Conservation (phyloP, 306 rosid species). For the Dalbergia cultrata region DNA sequence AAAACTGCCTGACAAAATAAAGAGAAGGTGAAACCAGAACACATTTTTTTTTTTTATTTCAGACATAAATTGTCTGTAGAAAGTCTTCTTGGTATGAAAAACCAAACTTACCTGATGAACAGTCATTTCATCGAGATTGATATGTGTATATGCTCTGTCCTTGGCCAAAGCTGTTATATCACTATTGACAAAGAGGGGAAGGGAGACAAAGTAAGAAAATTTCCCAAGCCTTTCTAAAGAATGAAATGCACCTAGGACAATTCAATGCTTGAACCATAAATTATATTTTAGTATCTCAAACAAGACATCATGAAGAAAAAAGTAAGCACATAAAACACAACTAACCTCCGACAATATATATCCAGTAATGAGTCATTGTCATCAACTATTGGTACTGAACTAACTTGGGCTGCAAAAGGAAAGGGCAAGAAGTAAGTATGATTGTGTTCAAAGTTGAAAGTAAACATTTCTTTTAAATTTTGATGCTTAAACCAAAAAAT, state of each 20-base stretch:
- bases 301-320: conserved; percentile 21
- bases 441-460: conserved; percentile 16
- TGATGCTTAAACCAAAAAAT: neutral
- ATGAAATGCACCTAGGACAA: conserved; percentile 13
- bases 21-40: neutral
- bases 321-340: conserved; percentile 37
- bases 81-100: conserved; percentile 13
- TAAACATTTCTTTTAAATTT: conserved; percentile 31
- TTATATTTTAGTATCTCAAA: conserved; percentile 15
- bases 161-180: conserved; percentile 99
- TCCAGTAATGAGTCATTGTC: conserved; percentile 90
- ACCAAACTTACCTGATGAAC: conserved; percentile 78
- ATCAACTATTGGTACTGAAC: conserved; percentile 96
- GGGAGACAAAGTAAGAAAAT: conserved; percentile 39
- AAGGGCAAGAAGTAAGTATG: conserved; percentile 22
- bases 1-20: conserved; percentile 19
- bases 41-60: neutral
- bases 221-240: conserved; percentile 31
- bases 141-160: conserved; percentile 90
- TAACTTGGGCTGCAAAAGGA: conserved; percentile 85
- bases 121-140: conserved; percentile 94
- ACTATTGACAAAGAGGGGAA: conserved; percentile 55
- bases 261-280: conserved; percentile 1
- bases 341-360: conserved; percentile 98
- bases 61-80: conserved; percentile 7